phyloP scores from a whole-genome alignment of 768 basidiomycete genomes.

The Pisolithus sp. region DNA sequence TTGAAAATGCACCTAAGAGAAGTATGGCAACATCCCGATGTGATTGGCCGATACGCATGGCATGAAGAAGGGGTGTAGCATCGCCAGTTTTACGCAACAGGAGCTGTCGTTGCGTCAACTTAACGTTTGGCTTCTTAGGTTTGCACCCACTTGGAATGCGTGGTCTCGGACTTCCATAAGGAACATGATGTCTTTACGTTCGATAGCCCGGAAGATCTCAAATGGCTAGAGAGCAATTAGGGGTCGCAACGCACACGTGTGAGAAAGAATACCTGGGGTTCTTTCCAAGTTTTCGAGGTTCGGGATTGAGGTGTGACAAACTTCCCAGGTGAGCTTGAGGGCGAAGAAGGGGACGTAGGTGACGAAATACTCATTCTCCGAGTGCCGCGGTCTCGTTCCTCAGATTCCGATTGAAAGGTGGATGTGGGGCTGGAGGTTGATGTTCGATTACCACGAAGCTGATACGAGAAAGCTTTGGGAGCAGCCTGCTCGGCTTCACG shows the following conservation, averaged over 20 bases:
- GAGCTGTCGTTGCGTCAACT: slow-evolving; percentile 37
- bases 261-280: slow-evolving; percentile 41
- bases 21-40: slow-evolving; percentile 83
- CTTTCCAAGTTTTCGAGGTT: slow-evolving; percentile 36
- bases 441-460: slow-evolving; percentile 43
- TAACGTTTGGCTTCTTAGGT: background rate
- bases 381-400: slow-evolving; percentile 13
- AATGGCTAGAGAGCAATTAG: slow-evolving; percentile 34
- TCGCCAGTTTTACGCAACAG: slow-evolving; percentile 82
- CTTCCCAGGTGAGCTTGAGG: slow-evolving; percentile 11
- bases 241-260: background rate
- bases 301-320: slow-evolving; percentile 9
- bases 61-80: slow-evolving; percentile 85
- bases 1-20: slow-evolving; percentile 83
- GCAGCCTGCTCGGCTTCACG: slow-evolving; percentile 62
- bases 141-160: slow-evolving; percentile 62
- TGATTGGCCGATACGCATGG: slow-evolving; percentile 71
- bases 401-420: slow-evolving; percentile 11
- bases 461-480: slow-evolving; percentile 50
- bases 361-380: slow-evolving; percentile 13
- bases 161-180: slow-evolving; percentile 80
- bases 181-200: slow-evolving; percentile 74
- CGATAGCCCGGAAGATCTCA: slow-evolving; percentile 79
- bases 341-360: slow-evolving; percentile 17
- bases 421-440: slow-evolving; percentile 24